phyloP scores from a whole-genome alignment of 2,329 filamentous ascomycete genomes.

The Microsporum audouinii region DNA sequence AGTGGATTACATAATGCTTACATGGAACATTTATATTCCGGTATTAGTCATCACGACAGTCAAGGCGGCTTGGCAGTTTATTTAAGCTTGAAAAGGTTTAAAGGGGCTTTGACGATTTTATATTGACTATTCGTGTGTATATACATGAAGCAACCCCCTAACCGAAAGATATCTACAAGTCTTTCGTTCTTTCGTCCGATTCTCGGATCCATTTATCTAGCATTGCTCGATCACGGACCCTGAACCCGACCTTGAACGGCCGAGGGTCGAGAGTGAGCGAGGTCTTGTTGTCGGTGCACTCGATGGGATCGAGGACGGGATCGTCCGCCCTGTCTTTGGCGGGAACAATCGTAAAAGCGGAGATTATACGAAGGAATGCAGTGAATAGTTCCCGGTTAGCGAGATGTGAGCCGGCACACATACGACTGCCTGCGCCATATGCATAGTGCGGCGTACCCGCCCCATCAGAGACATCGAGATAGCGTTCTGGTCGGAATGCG shows the following conservation, averaged over 20 bases:
- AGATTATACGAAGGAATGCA: slow-evolving; percentile 48
- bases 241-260: slow-evolving; percentile 50
- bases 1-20: too few relatives aligned
- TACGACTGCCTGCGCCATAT: slow-evolving; percentile 52
- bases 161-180: slow-evolving; percentile 27
- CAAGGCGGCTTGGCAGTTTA: background rate
- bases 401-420: slow-evolving; percentile 53
- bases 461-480: slow-evolving; percentile 44
- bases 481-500: slow-evolving; percentile 59
- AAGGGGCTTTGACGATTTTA: background rate
- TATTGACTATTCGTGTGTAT: background rate
- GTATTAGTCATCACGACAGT: background rate
- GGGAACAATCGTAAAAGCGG: slow-evolving; percentile 45
- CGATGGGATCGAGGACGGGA: slow-evolving; percentile 46
- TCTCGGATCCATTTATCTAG: slow-evolving; percentile 44
- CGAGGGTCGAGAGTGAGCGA: slow-evolving; percentile 51
- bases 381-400: slow-evolving; percentile 54
- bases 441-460: slow-evolving; percentile 50
- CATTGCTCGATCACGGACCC: slow-evolving; percentile 36
- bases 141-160: background rate
- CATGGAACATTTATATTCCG: too few relatives aligned
- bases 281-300: slow-evolving; percentile 47
- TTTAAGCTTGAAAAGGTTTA: background rate
- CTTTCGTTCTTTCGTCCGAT: slow-evolving; percentile 43
- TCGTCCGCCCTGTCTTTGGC: slow-evolving; percentile 37